phyloP scores from a whole-genome alignment of 108 stramenopile genomes.

The Tribonema minus region DNA sequence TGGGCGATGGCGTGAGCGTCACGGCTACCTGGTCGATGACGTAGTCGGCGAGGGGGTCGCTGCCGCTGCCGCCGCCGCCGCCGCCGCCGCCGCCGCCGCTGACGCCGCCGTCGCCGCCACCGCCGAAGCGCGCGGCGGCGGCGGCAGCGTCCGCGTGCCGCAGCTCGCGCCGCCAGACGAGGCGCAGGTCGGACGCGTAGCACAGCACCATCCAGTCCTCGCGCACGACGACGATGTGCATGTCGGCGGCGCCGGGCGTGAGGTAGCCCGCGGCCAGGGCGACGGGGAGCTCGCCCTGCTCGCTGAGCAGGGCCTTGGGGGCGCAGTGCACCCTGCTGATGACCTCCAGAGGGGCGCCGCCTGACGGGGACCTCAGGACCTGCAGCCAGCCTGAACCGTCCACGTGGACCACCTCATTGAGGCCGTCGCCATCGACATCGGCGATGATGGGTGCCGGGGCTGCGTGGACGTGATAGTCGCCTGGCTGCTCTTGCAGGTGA shows the following conservation, averaged over 20 bases:
- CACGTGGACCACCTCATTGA: slow-evolving; percentile 11
- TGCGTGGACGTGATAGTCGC: not conserved
- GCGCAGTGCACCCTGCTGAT: no score
- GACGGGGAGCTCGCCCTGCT: no score
- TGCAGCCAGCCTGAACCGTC: no score
- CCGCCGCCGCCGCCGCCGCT: no score
- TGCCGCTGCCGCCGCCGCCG: no score
- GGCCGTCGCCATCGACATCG: slow-evolving; percentile 16
- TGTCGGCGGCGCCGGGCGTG: not conserved
- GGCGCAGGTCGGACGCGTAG: slow-evolving; percentile 1
- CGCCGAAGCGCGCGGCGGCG: not conserved
- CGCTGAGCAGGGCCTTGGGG: no score
- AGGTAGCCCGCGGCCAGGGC: not conserved
- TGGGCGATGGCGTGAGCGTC: not conserved
- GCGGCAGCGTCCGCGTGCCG: not conserved
- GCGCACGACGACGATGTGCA: slow-evolving; percentile 14
- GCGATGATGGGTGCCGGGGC: slow-evolving; percentile 3
- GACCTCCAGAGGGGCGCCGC: no score
- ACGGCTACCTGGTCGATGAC: slow-evolving; percentile 11
- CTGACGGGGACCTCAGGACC: no score
- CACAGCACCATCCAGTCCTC: slow-evolving; percentile 28
- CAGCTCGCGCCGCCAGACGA: slow-evolving; percentile 3
- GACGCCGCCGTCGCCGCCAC: no score
- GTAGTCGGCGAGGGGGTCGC: no score
- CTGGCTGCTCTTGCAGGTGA: no score